A percentile compares a stretch with the other conserved stretches of the same genome.
Evolutionary conservation across 257 asterid genomes (phyloP).

Genomic region (Parsonsia alboflavescens): DNA sequence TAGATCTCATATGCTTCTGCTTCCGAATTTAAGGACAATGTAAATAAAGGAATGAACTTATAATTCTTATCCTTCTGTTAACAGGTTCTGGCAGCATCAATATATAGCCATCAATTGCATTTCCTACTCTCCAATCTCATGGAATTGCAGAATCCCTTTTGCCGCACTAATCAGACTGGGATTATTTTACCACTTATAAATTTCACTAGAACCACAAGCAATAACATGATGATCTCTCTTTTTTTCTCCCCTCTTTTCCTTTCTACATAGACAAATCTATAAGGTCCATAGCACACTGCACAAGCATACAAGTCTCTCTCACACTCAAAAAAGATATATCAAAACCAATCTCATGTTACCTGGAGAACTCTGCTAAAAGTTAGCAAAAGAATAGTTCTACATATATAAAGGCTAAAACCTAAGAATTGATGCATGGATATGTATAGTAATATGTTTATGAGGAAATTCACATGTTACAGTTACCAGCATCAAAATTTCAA

Average conservation of each 20-base stretch:
- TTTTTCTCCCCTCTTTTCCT: not conserved
- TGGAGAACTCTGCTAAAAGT: not conserved
- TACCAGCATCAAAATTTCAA: not conserved
- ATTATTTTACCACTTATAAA: not conserved
- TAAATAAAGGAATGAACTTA: not conserved
- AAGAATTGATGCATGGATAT: not conserved
- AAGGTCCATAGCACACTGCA: not conserved
- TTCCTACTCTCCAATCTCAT: not conserved
- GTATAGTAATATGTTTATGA: not conserved
- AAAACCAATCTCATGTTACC: not conserved
- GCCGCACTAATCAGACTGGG: conserved; percentile 1
- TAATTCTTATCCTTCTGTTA: not conserved
- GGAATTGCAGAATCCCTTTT: not conserved
- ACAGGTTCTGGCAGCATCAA: not conserved
- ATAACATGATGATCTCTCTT: not conserved
- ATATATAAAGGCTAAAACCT: not conserved
- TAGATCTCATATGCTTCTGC: not conserved
- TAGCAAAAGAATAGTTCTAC: not conserved
- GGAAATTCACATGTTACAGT: not conserved
- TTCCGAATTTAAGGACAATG: not conserved
- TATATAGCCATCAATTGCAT: not conserved
- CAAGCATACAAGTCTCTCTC: not conserved
- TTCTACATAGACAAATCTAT: not conserved
- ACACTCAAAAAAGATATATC: not conserved
- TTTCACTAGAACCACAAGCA: not conserved